phyloP scores from a whole-genome alignment of 1,139 yeast species.

The Yamadazyma sp. region DNA sequence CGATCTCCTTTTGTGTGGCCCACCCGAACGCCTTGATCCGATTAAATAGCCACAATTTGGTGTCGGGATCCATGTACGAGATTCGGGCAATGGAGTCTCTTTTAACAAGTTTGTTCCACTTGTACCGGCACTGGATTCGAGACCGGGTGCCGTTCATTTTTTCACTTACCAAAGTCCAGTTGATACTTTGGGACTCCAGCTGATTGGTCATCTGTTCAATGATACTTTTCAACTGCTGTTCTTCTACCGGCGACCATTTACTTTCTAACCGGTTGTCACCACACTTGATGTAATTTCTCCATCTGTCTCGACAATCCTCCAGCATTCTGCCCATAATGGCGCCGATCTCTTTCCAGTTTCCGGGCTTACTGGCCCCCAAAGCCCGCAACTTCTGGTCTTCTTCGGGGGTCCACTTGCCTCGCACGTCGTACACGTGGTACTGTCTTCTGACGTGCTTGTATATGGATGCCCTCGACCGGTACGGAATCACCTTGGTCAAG shows the following conservation, averaged over 20 bases:
- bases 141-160: conserved; percentile 85
- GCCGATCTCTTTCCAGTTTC: conserved; percentile 87
- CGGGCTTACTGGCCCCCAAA: conserved; percentile 65
- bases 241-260: conserved; percentile 81
- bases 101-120: conserved; percentile 81
- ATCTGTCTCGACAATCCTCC: conserved; percentile 93
- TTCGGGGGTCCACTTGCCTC: conserved; percentile 86
- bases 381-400: conserved; percentile 70
- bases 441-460: conserved; percentile 90
- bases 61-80: conserved; percentile 47
- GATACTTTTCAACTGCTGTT: conserved; percentile 55
- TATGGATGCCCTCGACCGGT: conserved; percentile 81
- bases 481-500: conserved; percentile 73
- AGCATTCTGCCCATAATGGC: conserved; percentile 86
- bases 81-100: conserved; percentile 56
- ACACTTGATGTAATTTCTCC: conserved; percentile 93
- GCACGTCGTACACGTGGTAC: conserved; percentile 78
- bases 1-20: conserved; percentile 49
- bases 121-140: conserved; percentile 90
- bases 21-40: conserved; percentile 50
- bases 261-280: conserved; percentile 71
- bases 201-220: conserved; percentile 43
- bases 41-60: conserved; percentile 58
- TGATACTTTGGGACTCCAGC: conserved; percentile 41
- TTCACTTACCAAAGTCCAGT: conserved; percentile 91